Percentiles rank a stretch among this genome's conserved stretches.
phyloP scores from a whole-genome alignment of 2,329 filamentous ascomycete genomes.

The Botrytis squamosa region DNA sequence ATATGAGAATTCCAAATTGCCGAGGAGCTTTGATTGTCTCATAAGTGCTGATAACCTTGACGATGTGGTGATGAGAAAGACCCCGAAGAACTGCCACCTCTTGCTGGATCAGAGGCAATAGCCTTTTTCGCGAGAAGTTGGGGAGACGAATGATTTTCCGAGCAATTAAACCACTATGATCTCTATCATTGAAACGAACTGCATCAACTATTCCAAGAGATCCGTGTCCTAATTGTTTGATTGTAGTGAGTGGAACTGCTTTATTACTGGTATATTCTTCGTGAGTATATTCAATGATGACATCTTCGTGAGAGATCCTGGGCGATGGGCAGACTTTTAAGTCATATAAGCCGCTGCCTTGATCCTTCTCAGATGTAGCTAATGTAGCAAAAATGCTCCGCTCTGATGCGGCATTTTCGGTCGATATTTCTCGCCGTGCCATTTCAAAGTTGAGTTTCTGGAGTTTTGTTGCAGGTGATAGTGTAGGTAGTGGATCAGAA shows the following conservation, averaged over 20 bases:
- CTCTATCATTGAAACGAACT: conserved; percentile 13
- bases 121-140: conserved; percentile 23
- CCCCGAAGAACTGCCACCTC: conserved; percentile 24
- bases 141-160: conserved; percentile 26
- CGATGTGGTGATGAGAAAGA: conserved; percentile 25
- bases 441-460: background rate
- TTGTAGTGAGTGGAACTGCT: conserved; percentile 19
- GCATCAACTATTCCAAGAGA: conserved; percentile 28
- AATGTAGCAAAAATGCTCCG: background rate
- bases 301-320: background rate
- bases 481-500: background rate
- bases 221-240: conserved; percentile 27
- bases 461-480: background rate
- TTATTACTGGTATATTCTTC: conserved; percentile 22
- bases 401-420: background rate
- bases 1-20: conserved; percentile 26
- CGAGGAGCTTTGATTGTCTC: conserved; percentile 26
- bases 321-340: background rate
- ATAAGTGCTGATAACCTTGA: conserved; percentile 26
- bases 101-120: conserved; percentile 27
- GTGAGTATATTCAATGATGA: conserved; percentile 19
- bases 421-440: background rate
- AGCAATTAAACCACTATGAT: conserved; percentile 17
- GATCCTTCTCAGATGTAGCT: background rate
- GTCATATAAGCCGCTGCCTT: background rate